A percentile compares a stretch with the other conserved stretches of the same genome.
phyloP scores from a whole-genome alignment of 2,329 filamentous ascomycete genomes.

The Helminthosporium solani region DNA sequence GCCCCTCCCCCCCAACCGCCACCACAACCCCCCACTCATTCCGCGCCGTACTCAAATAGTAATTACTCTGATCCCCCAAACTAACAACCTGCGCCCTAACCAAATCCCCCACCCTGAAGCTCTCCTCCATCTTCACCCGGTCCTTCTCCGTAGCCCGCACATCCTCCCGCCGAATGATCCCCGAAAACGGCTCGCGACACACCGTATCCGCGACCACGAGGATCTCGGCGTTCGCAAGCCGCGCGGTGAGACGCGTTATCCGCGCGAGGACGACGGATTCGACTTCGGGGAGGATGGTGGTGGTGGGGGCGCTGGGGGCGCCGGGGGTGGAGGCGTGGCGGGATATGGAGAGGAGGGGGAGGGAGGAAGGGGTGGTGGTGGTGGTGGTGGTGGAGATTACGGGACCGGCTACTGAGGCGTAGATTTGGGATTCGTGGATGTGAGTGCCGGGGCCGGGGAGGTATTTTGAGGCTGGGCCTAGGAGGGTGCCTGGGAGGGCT shows the following conservation, averaged over 20 bases:
- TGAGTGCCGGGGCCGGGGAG: conserved; percentile 81
- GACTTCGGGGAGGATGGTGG: conserved; percentile 78
- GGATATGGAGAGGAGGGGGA: conserved; percentile 42
- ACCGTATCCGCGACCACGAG: conserved; percentile 70
- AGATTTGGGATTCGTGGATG: conserved; percentile 71
- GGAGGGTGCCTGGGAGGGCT: conserved; percentile 77
- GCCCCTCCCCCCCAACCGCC: conserved; percentile 83
- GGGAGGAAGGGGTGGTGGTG: conserved; percentile 49
- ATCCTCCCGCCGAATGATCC: conserved; percentile 83
- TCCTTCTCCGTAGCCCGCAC: conserved; percentile 95
- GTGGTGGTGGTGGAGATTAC: conserved; percentile 50
- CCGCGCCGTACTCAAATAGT: conserved; percentile 88
- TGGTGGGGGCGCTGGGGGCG: conserved; percentile 45
- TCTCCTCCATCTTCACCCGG: conserved; percentile 85
- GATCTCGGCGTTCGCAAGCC: conserved; percentile 83
- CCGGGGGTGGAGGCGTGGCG: conserved; percentile 20
- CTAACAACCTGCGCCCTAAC: conserved; percentile 86
- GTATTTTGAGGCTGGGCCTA: conserved; percentile 69
- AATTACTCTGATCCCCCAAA: conserved; percentile 89
- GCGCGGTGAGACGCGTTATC: conserved; percentile 80
- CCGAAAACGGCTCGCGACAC: conserved; percentile 78
- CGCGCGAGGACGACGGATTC: conserved; percentile 78
- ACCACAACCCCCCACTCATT: conserved; percentile 94
- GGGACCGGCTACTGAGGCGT: conserved; percentile 78
- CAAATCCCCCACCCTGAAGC: conserved; percentile 89